Evolutionary conservation across 768 basidiomycete species (phyloP), one percentile per base, ranked within the genome.

Genomic region (Lentinus tigrinus): DNA sequence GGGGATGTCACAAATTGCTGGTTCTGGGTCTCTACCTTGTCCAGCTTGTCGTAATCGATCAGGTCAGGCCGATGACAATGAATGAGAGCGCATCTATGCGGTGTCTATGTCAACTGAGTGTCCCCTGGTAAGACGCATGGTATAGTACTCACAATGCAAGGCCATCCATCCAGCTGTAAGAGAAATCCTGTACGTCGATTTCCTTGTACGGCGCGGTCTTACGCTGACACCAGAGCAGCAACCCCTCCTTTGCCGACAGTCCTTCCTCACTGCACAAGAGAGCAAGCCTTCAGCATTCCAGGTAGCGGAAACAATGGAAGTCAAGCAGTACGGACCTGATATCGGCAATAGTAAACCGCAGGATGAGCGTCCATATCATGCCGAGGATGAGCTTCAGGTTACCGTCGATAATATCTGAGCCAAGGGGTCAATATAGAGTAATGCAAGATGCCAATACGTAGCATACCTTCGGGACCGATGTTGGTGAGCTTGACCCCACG

Each of bases 331-430:
- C 85, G 59, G 63, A 95, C 95, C 88, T 97, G 77, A 99, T 98
- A 66, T 95, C 95, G 23, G 97, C 95, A 63, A 99, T 98, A 5
- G 95, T 97, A 73, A 98, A 98, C 13, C 96, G 89, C 31, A 98
- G 81, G 67, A 99, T 95, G 37, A 98, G 82, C 0, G 93, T 96
- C 97, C 97, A 98, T 63, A 99, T 98, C 95, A 95, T 93, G 31
- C 94, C 95, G n/a, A 98, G 83, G 51, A 96, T 98, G 54, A 99
- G 88, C 74, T 98, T 99, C 62, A 95, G 73, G 72, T 96, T 97
- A n/a, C 95, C 95, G 72, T 99, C 97, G 56, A 99, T 95, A 70
- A 98, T 97, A 72, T 98, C 96, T 95, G 58, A n/a, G 49, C 52
- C 48, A 17, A 38, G 27, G n/a, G 13, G 44, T 43, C 47, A 26